Evolutionary conservation across 2,329 filamentous ascomycete species (phyloP).

Genomic region (Fonsecaea multimorphosa): DNA sequence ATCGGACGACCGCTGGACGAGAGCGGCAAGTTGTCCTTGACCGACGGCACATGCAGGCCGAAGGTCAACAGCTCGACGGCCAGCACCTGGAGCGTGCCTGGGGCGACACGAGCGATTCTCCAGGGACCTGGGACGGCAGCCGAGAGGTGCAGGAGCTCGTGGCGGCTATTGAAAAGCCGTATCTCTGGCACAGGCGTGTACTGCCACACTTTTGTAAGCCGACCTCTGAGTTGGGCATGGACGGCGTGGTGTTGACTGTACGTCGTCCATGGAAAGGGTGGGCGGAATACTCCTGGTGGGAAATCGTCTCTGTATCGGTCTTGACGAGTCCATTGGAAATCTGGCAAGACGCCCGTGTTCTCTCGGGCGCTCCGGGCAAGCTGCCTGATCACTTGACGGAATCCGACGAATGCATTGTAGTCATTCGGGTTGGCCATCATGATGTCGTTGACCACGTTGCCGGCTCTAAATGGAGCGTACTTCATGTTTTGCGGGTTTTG

Average conservation of each 20-base stretch:
- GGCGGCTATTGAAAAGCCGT: slow-evolving; percentile 4
- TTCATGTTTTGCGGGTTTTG: not conserved
- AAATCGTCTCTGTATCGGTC: slow-evolving; percentile 13
- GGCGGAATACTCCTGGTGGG: not conserved
- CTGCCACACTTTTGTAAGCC: not conserved
- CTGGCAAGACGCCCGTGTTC: not conserved
- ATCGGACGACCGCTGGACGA: not conserved
- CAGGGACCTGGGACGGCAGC: slow-evolving; percentile 12
- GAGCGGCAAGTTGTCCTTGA: not conserved
- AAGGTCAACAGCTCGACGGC: slow-evolving; percentile 1
- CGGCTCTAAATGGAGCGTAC: not conserved
- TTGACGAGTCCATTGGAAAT: slow-evolving; percentile 12
- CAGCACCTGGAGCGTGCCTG: not conserved
- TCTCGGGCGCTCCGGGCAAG: not conserved
- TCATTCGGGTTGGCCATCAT: not conserved
- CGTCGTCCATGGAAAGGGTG: not conserved
- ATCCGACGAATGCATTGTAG: slow-evolving; percentile 2
- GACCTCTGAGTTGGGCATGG: not conserved
- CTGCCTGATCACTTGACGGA: not conserved
- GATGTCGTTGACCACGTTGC: not conserved
- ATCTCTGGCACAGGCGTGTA: not conserved
- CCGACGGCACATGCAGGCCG: slow-evolving; percentile 1
- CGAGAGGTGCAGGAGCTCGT: not conserved
- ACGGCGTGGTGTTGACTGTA: not conserved
- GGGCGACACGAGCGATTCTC: slow-evolving; percentile 11